These are phyloP conservation scores for Arabidopsis thaliana DNA, from an alignment of 345 rosid species.

Conservation along the genomic window TAIR10.1 NC_003076.8:19678001-19678500, in stretches of 20 bases:
- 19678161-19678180: slow-evolving; percentile 1
- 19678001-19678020: slow-evolving; percentile 41
- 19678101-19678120: slow-evolving; percentile 1
- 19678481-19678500: too few species aligned
- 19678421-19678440: too few species aligned
- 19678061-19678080: slow-evolving; percentile 1
- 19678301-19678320: not conserved
- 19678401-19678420: too few species aligned
- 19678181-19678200: not conserved
- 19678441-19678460: too few species aligned
- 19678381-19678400: too few species aligned
- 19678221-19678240: slow-evolving; percentile 1
- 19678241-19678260: not conserved
- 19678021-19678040: slow-evolving; percentile 11
- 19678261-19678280: not conserved
- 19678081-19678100: not conserved
- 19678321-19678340: too few species aligned
- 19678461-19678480: too few species aligned
- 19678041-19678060: slow-evolving; percentile 7
- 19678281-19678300: not conserved
- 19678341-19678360: too few species aligned
- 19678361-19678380: too few species aligned
- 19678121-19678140: not conserved
- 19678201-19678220: not conserved
- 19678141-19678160: not conserved